Conservation (phyloP, 257 asterid species). For the Coffea eugenioides region DNA sequence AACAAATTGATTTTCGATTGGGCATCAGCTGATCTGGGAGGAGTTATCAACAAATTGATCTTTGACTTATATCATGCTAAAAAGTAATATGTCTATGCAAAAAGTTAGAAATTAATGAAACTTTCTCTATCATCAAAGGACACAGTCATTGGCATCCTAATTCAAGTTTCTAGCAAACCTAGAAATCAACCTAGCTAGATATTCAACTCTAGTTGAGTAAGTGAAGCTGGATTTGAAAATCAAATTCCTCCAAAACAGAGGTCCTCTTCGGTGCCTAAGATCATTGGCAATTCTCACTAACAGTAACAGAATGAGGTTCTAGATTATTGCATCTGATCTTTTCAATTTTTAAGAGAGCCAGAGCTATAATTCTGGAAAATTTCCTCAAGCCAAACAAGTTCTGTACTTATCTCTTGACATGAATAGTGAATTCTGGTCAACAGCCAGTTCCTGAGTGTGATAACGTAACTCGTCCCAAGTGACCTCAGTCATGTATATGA, state of each 20-base stretch:
- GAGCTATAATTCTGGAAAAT: background rate
- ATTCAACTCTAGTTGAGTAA: background rate
- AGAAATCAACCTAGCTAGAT: background rate
- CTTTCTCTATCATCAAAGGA: background rate
- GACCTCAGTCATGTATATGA: background rate
- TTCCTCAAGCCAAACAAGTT: background rate
- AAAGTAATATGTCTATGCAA: background rate
- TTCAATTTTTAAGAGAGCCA: background rate
- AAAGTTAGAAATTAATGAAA: background rate
- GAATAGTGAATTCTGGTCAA: background rate
- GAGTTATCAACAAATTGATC: background rate
- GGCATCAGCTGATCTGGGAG: background rate
- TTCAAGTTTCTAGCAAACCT: background rate
- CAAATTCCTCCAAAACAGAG: background rate
- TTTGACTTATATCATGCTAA: background rate
- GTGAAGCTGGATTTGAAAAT: background rate
- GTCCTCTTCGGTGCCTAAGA: too few species aligned
- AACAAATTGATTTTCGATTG: background rate
- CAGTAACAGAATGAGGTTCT: background rate
- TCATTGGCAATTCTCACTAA: background rate
- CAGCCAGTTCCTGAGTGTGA: background rate
- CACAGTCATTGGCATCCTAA: background rate
- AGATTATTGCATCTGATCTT: background rate
- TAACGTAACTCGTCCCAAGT: background rate
- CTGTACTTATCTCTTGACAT: background rate